Evolutionary conservation across 1,139 yeast species (phyloP).

Genomic region (Suhomyces kunorum): DNA sequence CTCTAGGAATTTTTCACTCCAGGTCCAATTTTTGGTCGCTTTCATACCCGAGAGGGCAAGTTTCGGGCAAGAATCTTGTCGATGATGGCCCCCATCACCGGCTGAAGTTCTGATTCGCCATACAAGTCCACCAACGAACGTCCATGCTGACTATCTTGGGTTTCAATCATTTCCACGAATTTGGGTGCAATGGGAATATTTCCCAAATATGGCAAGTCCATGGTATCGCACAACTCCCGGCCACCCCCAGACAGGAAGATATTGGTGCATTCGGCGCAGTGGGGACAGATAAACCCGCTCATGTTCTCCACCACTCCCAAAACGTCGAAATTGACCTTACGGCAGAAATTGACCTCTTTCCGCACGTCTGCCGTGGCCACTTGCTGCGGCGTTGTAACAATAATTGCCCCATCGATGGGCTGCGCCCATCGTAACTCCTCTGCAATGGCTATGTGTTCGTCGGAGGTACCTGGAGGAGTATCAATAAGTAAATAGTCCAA

Average conservation of each 20-base stretch:
- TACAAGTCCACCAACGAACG: slow-evolving; percentile 37
- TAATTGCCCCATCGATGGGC: slow-evolving; percentile 50
- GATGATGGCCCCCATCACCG: slow-evolving; percentile 55
- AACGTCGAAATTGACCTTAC: slow-evolving; percentile 44
- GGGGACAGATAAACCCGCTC: slow-evolving; percentile 60
- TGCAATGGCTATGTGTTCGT: slow-evolving; percentile 96
- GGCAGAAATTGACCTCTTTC: slow-evolving; percentile 51
- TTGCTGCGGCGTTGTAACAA: slow-evolving; percentile 52
- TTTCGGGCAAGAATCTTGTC: slow-evolving; percentile 43
- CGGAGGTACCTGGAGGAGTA: slow-evolving; percentile 98
- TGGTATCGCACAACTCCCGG: slow-evolving; percentile 58
- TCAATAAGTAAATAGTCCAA: slow-evolving; percentile 86
- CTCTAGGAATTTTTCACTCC: no score
- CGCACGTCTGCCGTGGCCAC: slow-evolving; percentile 58
- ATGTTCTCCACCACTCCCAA: slow-evolving; percentile 50
- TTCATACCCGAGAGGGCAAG: slow-evolving; percentile 32
- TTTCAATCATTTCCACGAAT: slow-evolving; percentile 83
- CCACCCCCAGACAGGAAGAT: slow-evolving; percentile 98
- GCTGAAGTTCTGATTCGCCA: slow-evolving; percentile 38
- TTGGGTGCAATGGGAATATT: slow-evolving; percentile 90
- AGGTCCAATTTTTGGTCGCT: no score
- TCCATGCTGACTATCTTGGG: slow-evolving; percentile 35
- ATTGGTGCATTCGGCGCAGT: slow-evolving; percentile 87
- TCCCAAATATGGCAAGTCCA: slow-evolving; percentile 71
- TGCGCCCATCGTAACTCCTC: slow-evolving; percentile 71